Percentiles rank a stretch among this genome's conserved stretches.
Conservation (phyloP, 208 protist genomes). For the Leishmania guyanensis region DNA sequence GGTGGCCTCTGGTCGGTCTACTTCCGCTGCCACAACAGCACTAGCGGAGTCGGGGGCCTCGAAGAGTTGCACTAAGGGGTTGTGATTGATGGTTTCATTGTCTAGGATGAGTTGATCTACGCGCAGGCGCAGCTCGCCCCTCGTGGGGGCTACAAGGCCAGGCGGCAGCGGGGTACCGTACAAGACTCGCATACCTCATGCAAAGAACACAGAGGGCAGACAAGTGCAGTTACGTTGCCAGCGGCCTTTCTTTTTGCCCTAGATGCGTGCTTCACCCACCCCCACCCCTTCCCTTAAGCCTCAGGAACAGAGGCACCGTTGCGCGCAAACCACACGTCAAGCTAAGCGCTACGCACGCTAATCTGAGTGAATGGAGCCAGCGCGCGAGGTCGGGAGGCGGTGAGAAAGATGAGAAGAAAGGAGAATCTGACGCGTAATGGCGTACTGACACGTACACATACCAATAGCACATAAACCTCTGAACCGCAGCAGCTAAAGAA, state of each 20-base stretch:
- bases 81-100: conserved; percentile 63
- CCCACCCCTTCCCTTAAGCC: too few species aligned
- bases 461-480: neutral
- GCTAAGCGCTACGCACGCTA: neutral
- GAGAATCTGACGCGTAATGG: neutral
- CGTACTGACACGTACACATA: neutral
- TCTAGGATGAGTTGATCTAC: conserved; percentile 82
- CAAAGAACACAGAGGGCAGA: too few species aligned
- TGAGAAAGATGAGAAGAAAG: neutral
- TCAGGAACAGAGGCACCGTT: neutral
- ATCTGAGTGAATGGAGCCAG: neutral
- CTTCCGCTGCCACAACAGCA: neutral
- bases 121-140: conserved; percentile 80
- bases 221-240: neutral
- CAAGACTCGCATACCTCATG: conserved; percentile 42
- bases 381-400: neutral
- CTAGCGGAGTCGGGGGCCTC: conserved; percentile 8
- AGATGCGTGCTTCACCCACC: neutral
- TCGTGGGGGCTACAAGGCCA: conserved; percentile 63
- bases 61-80: conserved; percentile 49
- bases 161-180: conserved; percentile 79
- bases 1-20: neutral
- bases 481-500: neutral
- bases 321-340: neutral
- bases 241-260: neutral